Evolutionary conservation across 2,329 filamentous ascomycete genomes (phyloP), one percentile per base, ranked within the genome.

Genomic region (Penicillium italicum): DNA sequence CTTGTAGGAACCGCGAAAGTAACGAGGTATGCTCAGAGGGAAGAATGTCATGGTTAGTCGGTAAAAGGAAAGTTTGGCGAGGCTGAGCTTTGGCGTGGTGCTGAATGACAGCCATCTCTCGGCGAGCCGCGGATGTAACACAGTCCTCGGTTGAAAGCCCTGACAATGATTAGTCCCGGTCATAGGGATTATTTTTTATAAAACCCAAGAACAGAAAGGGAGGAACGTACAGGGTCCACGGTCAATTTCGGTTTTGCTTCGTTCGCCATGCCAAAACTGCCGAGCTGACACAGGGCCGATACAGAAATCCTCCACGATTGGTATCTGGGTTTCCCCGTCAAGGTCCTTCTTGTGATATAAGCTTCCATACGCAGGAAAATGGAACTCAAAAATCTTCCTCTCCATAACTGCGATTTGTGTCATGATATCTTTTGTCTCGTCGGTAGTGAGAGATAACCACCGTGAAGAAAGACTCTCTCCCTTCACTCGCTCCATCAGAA

Each of bases 401-500:
- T 69, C 66, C 0, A 68, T 62, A 36, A 66, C 48, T 41, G 56
- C 61, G 4, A 71, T 63, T 60, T 70, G 59, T 26, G 30, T 60
- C 58, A 70, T 66, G 28, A 69, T 45, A 22, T 63, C 49, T 49
- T 63, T 68, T 20, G 65, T 44, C 33, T 68, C 62, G 2, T 60
- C 56, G 5, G 65, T 66, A 0, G 67, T 62, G 3, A 70, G 61
- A 18, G 60, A 62, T 46, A 68, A 56, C 64, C 64, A 70, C 44
- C 59, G 41, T 12, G 61, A 69, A 2, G 61, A 49, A 51, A 72
- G 64, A 58, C 64, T 67, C 38, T 69, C 66, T 2, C 76, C 75
- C 1, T 60, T 47, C 14, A 74, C 44, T n/a, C 68, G 66, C 55
- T 77, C 73, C 70, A 77, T 76, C n/a, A 78, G 63, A 26, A 79